Evolutionary conservation across 2,329 filamentous ascomycete genomes (phyloP), one percentile per base, ranked within the genome.

Genomic region (Lecanicillium sp.): DNA sequence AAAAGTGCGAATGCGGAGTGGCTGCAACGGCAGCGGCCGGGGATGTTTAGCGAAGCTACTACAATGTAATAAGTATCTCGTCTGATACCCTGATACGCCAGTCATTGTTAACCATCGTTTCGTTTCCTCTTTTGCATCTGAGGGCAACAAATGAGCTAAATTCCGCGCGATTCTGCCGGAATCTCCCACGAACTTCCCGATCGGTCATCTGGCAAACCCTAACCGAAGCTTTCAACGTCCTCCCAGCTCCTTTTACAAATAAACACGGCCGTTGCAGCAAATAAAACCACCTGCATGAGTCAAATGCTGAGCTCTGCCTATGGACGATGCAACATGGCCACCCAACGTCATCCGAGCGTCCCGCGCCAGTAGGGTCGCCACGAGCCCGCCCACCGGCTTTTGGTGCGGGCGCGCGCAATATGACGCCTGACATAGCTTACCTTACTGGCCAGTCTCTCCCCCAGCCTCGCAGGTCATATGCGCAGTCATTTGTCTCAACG

Each of bases 341-440:
- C 19, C n/a, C 21, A 11, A 9, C 19, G 23, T 32, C 27, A 39
- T 47, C 44, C 35, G 44, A 47, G 36, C 26, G 20, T 33, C 27
- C 44, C 35, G 44, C 36, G 38, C 44, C 44, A 47, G 19, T 40
- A 27, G 27, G 20, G 27, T 26, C 21, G 26, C 32, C 44, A 26
- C 27, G 44, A 33, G 44, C 24, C 27, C n/a, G 15, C 29, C 32
- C 30, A 15, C 20, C n/a, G n/a, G n/a, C n/a, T n/a, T n/a, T n/a
- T n/a, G n/a, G n/a, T n/a, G n/a, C n/a, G n/a, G n/a, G n/a, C n/a
- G n/a, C n/a, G 20, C 37, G 36, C 44, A 14, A 32, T 27, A 20
- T 32, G 36, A 40, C 44, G 36, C 26, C 20, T 47, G 35, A 40
- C 44, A 24, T 32, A 20, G 8, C 23, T 15, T 19, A 23, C 33